Percentiles rank a stretch among this genome's conserved stretches.
phyloP scores from a whole-genome alignment of 1,139 yeast species.

The Saccharomyces hybrid region DNA sequence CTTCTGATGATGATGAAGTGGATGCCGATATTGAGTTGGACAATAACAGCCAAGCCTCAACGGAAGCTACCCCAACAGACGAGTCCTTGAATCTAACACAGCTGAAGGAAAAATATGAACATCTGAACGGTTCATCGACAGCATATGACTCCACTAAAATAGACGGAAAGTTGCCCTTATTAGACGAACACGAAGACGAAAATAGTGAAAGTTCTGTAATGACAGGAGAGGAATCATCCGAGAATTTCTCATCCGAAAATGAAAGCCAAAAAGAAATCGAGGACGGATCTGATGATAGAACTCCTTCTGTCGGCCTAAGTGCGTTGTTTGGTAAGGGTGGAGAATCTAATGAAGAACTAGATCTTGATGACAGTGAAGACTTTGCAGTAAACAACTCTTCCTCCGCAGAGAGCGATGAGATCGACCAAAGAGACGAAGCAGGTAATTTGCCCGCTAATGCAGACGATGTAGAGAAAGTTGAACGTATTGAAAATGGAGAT shows the following conservation, averaged over 20 bases:
- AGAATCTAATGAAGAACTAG: slow-evolving; percentile 17
- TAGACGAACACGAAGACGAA: slow-evolving; percentile 12
- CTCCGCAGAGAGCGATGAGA: slow-evolving; percentile 1
- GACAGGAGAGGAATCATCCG: slow-evolving; percentile 5
- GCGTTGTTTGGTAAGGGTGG: slow-evolving; percentile 13
- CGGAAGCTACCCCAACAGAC: slow-evolving; percentile 23
- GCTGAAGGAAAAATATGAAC: slow-evolving; percentile 55
- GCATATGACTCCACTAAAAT: slow-evolving; percentile 26
- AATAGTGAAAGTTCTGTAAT: slow-evolving; percentile 6
- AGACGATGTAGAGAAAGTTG: slow-evolving; percentile 5
- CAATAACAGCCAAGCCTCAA: neutral
- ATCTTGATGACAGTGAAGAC: slow-evolving; percentile 19
- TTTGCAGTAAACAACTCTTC: slow-evolving; percentile 2
- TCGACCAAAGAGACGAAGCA: slow-evolving; percentile 14
- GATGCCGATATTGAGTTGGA: slow-evolving; percentile 36
- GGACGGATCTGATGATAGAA: neutral
- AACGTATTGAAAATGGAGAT: slow-evolving; percentile 5
- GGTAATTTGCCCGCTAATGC: slow-evolving; percentile 10
- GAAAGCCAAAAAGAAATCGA: slow-evolving; percentile 19
- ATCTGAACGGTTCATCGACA: slow-evolving; percentile 25
- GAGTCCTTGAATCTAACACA: slow-evolving; percentile 54
- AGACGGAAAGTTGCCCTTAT: slow-evolving; percentile 15
- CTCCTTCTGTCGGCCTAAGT: slow-evolving; percentile 2
- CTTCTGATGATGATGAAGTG: slow-evolving; percentile 14
- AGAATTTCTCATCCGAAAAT: slow-evolving; percentile 10